These are phyloP conservation scores for Cardamine occulta DNA, from an alignment of 345 rosid genomes.

Conservation along the genomic window DNA sequence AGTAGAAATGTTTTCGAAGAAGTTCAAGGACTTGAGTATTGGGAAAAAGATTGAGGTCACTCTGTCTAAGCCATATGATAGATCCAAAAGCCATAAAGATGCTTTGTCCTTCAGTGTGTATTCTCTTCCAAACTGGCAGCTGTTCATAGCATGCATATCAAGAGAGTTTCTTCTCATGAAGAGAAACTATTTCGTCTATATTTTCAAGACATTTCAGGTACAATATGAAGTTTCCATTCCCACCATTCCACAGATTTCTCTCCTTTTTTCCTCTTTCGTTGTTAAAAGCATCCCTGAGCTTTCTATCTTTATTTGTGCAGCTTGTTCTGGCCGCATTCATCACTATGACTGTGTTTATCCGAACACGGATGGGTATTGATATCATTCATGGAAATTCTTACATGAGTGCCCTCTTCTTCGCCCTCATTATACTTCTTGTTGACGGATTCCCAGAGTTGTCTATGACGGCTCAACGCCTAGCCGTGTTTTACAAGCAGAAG, in stretches of 20 bases:
- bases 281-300: conserved; percentile 6
- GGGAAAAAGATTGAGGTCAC: conserved; percentile 68
- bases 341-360: conserved; percentile 64
- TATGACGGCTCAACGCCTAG: conserved; percentile 74
- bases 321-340: conserved; percentile 56
- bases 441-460: conserved; percentile 83
- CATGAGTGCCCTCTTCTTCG: conserved; percentile 71
- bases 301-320: conserved; percentile 48
- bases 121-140: conserved; percentile 63
- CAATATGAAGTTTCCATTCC: not conserved
- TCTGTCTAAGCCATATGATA: conserved; percentile 73
- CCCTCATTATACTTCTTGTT: conserved; percentile 58
- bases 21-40: conserved; percentile 66
- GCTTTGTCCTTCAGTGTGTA: conserved; percentile 71
- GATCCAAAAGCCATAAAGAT: conserved; percentile 70
- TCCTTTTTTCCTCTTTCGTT: too few species aligned
- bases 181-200: conserved; percentile 81
- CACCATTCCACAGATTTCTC: not conserved
- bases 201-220: conserved; percentile 60
- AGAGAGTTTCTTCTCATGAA: conserved; percentile 86
- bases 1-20: conserved; percentile 61
- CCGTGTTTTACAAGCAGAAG: conserved; percentile 92
- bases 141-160: conserved; percentile 71
- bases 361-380: conserved; percentile 73
- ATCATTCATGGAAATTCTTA: conserved; percentile 71